A percentile compares a stretch with the other conserved stretches of the same genome.
These are phyloP conservation scores for Lactarius hatsudake DNA, from an alignment of 768 basidiomycete species.

Conservation along the genomic window DNA sequence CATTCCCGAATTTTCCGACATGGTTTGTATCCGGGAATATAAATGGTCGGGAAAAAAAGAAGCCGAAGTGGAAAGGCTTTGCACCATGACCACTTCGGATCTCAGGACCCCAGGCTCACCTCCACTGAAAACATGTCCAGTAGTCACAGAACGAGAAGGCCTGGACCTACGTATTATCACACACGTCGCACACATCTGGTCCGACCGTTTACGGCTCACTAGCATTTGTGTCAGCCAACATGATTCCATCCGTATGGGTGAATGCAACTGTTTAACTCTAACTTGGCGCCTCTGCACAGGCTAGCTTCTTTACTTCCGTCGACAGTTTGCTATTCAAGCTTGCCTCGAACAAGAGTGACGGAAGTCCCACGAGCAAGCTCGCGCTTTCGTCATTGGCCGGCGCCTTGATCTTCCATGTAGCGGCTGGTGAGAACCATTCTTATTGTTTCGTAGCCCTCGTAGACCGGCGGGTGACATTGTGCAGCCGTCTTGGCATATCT, in stretches of 20 bases:
- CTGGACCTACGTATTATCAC: not conserved
- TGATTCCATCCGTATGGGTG: not conserved
- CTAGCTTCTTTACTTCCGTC: conserved; percentile 25
- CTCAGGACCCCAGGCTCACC: not conserved
- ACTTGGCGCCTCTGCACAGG: conserved; percentile 5
- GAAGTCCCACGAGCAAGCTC: conserved; percentile 1
- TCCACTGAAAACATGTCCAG: not conserved
- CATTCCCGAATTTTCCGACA: no score
- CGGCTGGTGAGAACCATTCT: conserved; percentile 20
- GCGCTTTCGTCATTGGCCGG: conserved; percentile 20
- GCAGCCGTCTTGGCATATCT: conserved; percentile 21
- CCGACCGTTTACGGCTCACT: conserved; percentile 20
- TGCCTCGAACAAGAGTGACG: not conserved
- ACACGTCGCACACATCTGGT: conserved; percentile 23
- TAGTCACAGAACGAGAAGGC: not conserved
- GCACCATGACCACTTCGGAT: no score
- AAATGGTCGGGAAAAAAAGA: no score
- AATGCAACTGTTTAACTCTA: not conserved
- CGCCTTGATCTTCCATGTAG: conserved; percentile 26
- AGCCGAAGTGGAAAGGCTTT: no score
- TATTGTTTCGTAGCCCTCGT: not conserved
- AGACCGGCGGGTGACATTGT: not conserved
- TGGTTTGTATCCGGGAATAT: no score
- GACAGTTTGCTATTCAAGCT: conserved; percentile 19
- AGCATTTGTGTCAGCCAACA: conserved; percentile 19